Base-by-base conservation (phyloP, 306 rosid genomes). In the Lathyrus aphaca region DNA sequence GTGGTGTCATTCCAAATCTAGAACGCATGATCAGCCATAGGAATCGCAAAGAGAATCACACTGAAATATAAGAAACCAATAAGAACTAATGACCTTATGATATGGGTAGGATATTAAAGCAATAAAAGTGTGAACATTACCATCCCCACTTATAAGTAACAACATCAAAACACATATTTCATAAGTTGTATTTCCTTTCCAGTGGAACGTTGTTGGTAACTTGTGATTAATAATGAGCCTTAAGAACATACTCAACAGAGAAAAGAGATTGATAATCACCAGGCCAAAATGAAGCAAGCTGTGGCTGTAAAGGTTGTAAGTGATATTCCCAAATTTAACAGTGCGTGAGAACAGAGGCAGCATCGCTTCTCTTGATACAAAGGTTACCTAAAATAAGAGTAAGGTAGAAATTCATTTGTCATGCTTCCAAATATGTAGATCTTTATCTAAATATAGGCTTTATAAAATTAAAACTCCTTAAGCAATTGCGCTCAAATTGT, bases 261-360 rank as follows among this genome's bases (percentile, higher is more conserved):
- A 11, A 49, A 54, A 43, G 8, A 40, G 39, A 73, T 69, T 2
- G 68, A 65, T 43, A 72, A 70, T 74, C 66, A 94, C 99, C 99
- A 84, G 96, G 77, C 99, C 99, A 66, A 77, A 83, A 79, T 95
- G 97, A 75, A 95, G 96, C 79, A 91, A 86, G 89, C 99, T 95
- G 87, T 91, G 95, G 73, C 97, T 87, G 83, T 95, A 95, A 53
- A 95, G 88, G 85, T 76, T 89, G 77, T 91, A 95, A 10, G 95
- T 83, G 56, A 73, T 50, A 76, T 89, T 95, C 66, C 95, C 90
- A 82, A 87, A 76, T 77, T 76, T 79, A 68, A 95, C 79, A 37
- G 80, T 68, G 35, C 73, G 93, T 1, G 84, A 82, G 79, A 87
- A 89, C 81, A 85, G 81, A 2, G 89, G 82, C 35, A 84, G 91